Percentiles rank a stretch among this genome's conserved stretches.
These are phyloP conservation scores for Fusarium tricinctum DNA, from an alignment of 2,329 filamentous ascomycete species.

Conservation along the genomic window DNA sequence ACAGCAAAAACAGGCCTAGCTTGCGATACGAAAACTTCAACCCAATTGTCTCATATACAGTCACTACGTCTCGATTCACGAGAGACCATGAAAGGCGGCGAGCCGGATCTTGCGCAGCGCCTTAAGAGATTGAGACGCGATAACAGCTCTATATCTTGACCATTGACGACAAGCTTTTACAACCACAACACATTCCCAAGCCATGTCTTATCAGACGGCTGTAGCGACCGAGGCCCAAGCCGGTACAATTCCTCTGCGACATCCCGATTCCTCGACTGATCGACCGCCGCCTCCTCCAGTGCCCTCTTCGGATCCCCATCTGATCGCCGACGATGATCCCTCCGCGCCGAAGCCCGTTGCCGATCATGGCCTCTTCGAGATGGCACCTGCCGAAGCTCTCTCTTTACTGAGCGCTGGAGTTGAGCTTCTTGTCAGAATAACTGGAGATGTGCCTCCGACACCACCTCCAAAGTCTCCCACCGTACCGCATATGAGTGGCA, in stretches of 20 bases:
- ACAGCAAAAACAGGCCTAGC: slow-evolving; percentile 39
- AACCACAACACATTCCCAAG: slow-evolving; percentile 7
- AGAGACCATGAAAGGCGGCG: slow-evolving; percentile 50
- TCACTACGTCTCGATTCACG: slow-evolving; percentile 38
- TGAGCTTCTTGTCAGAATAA: slow-evolving; percentile 78
- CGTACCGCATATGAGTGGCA: slow-evolving; percentile 75
- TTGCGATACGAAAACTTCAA: slow-evolving; percentile 29
- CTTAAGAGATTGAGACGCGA: slow-evolving; percentile 48
- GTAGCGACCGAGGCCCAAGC: slow-evolving; percentile 43
- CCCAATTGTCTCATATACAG: slow-evolving; percentile 3
- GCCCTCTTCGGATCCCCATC: slow-evolving; percentile 57
- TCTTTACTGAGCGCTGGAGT: slow-evolving; percentile 81
- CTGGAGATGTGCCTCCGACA: slow-evolving; percentile 85
- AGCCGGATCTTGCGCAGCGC: slow-evolving; percentile 45
- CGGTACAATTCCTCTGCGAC: slow-evolving; percentile 41
- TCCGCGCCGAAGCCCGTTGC: slow-evolving; percentile 49
- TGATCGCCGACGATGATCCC: slow-evolving; percentile 49
- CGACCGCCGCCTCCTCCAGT: slow-evolving; percentile 58
- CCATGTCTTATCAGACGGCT: slow-evolving; percentile 47
- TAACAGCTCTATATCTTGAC: slow-evolving; percentile 48
- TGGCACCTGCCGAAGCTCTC: slow-evolving; percentile 81
- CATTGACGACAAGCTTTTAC: slow-evolving; percentile 8
- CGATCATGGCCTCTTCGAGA: slow-evolving; percentile 77
- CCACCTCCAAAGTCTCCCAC: slow-evolving; percentile 75
- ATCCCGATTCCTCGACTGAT: slow-evolving; percentile 44